A percentile compares a stretch with the other conserved stretches of the same genome.
phyloP scores from a whole-genome alignment of 352 stramenopile genomes.

The Phytopythium vexans region DNA sequence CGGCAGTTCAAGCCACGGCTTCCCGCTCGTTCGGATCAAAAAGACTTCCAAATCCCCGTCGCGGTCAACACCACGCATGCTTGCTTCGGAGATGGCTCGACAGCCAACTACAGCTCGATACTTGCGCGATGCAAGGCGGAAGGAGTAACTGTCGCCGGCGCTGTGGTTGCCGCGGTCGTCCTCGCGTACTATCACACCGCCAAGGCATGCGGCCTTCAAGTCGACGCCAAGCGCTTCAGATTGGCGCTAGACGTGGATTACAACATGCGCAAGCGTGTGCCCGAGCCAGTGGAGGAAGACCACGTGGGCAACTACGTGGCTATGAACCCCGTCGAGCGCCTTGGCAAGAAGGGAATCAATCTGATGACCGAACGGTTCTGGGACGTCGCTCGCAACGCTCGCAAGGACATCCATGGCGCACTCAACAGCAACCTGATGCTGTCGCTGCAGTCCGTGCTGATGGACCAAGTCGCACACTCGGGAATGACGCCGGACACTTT shows the following conservation, averaged over 20 bases:
- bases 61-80: slow-evolving; percentile 17
- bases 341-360: slow-evolving; percentile 18
- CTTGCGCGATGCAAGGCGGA: slow-evolving; percentile 27
- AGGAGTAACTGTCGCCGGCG: slow-evolving; percentile 29
- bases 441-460: slow-evolving; percentile 8
- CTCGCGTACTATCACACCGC: slow-evolving; percentile 21
- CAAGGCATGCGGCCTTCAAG: slow-evolving; percentile 7
- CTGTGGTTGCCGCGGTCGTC: slow-evolving; percentile 17
- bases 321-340: slow-evolving; percentile 11
- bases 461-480: slow-evolving; percentile 14
- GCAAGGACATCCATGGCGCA: slow-evolving; percentile 20
- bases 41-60: slow-evolving; percentile 19
- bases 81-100: slow-evolving; percentile 22
- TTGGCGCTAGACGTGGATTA: slow-evolving; percentile 28
- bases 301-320: slow-evolving; percentile 29
- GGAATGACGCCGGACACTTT: slow-evolving; percentile 10
- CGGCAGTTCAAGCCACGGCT: slow-evolving; percentile 17
- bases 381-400: slow-evolving; percentile 35
- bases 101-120: slow-evolving; percentile 14
- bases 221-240: slow-evolving; percentile 26
- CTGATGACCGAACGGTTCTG: slow-evolving; percentile 30
- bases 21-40: slow-evolving; percentile 13
- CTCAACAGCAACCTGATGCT: slow-evolving; percentile 11
- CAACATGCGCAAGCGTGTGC: slow-evolving; percentile 44
- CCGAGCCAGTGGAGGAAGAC: slow-evolving; percentile 14